Base-by-base conservation (phyloP, 2,329 filamentous ascomycete genomes). In the Canariomyces notabilis region DNA sequence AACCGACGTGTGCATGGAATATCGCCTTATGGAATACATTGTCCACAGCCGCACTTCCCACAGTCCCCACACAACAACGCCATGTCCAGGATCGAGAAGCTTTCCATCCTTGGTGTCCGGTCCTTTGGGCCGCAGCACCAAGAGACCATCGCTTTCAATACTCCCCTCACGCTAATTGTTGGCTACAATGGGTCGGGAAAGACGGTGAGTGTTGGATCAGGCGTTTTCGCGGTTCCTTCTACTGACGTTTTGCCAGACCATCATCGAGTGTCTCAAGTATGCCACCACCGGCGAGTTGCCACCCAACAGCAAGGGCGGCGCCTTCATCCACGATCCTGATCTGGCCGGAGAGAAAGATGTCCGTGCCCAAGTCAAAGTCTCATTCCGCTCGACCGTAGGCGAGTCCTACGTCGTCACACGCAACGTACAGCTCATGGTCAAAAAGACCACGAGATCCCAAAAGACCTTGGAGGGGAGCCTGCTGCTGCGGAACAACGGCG, bases 261-360 rank as follows among this genome's bases (percentile, higher is more conserved):
- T 98, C 62, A 98, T 98, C 67, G 93, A 98, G 67, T 95, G 89
- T 64, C 85, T 98, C 61, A 96, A 96, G 64, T 98, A 96, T 81
- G 90, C 88, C 42, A 96, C 94, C 15, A 96, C 90, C 6, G 94
- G 93, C 46, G 87, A 94, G 60, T 78, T 95, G 38, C 93, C 93
- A 1, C 89, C 93, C 23, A 95, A 96, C 72, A 90, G 84, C 71
- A 86, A 83, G 57, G 85, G 86, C 21, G 90, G 89, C 23, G 90
- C 91, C 40, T 98, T 97, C 64, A 89, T 98, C 53, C 91, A 98
- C 64, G 93, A 98, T 60, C 93, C 93, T n/a, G 93, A 93, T 77
- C 75, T 95, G 39, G 82, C 79, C 54, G 87, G 86, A 46, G 89
- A 95, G 62, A 90, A 89, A 57, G 89, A 95, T 59, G 86, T 96